A percentile compares a stretch with the other conserved stretches of the same genome.
Evolutionary conservation across 2,329 filamentous ascomycete genomes (phyloP).

Genomic region (Monilinia vaccinii-corymbosi): DNA sequence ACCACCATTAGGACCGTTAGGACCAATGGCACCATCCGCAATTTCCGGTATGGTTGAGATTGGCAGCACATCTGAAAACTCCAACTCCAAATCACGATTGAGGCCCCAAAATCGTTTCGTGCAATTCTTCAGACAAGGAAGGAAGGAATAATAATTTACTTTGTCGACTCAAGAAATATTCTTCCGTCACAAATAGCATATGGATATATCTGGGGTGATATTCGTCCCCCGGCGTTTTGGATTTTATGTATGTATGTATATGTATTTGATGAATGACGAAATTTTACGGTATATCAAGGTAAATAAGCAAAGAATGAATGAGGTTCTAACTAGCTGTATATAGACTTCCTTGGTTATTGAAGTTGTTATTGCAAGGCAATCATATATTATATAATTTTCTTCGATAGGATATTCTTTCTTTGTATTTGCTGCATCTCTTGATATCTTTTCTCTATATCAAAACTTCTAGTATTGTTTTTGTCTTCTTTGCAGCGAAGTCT

Average conservation of each 20-base stretch:
- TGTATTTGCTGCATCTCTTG: too few species aligned
- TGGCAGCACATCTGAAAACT: not conserved
- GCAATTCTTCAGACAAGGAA: slow-evolving; percentile 1
- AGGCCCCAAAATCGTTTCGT: slow-evolving; percentile 3
- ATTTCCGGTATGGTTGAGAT: slow-evolving; percentile 8
- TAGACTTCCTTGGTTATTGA: too few species aligned
- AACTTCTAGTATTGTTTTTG: too few species aligned
- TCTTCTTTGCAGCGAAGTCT: too few species aligned
- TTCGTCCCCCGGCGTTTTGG: not conserved
- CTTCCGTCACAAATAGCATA: not conserved
- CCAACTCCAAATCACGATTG: not conserved
- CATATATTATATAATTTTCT: too few species aligned
- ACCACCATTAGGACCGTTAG: not conserved
- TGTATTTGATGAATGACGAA: not conserved
- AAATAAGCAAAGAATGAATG: not conserved
- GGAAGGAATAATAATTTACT: not conserved
- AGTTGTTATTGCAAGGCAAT: too few species aligned
- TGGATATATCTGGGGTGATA: not conserved
- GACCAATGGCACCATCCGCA: slow-evolving; percentile 2
- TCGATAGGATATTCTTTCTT: too few species aligned
- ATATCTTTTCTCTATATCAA: too few species aligned
- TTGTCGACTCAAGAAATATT: not conserved
- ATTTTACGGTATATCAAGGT: not conserved
- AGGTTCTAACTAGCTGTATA: too few species aligned
- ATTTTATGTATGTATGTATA: not conserved